Base-by-base conservation (phyloP, 768 basidiomycete genomes). In the Suillus bovinus region DNA sequence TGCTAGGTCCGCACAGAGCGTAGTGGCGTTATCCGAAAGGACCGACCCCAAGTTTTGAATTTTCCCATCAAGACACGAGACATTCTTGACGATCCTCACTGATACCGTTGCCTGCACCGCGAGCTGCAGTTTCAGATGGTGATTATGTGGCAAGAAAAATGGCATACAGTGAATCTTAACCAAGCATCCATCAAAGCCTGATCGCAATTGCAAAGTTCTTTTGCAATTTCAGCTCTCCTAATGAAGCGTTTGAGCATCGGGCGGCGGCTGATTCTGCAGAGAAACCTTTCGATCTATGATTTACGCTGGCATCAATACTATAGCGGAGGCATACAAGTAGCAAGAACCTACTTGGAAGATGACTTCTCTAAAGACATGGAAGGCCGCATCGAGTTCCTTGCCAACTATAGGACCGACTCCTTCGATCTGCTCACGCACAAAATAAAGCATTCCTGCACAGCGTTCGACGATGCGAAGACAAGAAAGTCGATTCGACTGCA, bases 231-330 rank as follows among this genome's bases (percentile, higher is more conserved):
- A 41, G 89, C 87, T 46, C 89, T 83, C 69, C 86, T 86, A 42
- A 94, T 80, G 69, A 90, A 93, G 4, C 90, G 81, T 72, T 91
- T 90, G 64, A 94, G 74, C 76, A 92, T 93, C 0, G 91, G 88
- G 1, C 90, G 77, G 49, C 83, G 80, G 76, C 66, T 91, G 86
- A 65, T 84, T 86, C 62, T 79, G 69, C 50, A 52, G 34, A 91
- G 78, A 66, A 92, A 82, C 3, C 68, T 65, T 42, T 78, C 76
- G 3, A 90, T 81, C 82, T 83, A 54, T 16, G 29, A 33, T 52
- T n/a, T 52, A 33, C 11, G 20, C 6, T 11, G 29, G 49, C 4
- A 6, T 31, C 31, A 41, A 9, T 20, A 53, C 5, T 9, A 65
- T 17, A 65, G 53, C 34, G 27, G 11, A 46, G 13, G 3, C 22